A percentile compares a stretch with the other conserved stretches of the same genome.
These are phyloP conservation scores for Pythium grandisporangium DNA, from an alignment of 352 stramenopile genomes.

Conservation along the genomic window DNA sequence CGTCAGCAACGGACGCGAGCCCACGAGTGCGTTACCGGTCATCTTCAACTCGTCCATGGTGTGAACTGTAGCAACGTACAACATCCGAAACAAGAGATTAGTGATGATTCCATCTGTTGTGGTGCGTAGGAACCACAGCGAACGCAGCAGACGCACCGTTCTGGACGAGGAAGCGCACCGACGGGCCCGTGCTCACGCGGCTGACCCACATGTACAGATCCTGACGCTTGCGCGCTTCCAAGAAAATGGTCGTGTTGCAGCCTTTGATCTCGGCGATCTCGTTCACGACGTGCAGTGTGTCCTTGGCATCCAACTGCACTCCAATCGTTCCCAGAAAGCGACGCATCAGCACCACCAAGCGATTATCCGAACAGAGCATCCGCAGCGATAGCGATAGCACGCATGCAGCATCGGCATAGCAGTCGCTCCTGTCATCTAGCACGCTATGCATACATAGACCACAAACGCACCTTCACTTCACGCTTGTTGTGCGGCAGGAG, in stretches of 20 bases:
- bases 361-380: background rate
- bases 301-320: constrained; percentile 87
- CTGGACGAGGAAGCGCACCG: constrained; percentile 96
- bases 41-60: constrained; percentile 99
- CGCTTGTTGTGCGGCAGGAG: constrained; percentile 99
- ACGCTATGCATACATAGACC: too few relatives aligned
- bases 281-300: constrained; percentile 93
- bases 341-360: background rate
- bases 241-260: constrained; percentile 96
- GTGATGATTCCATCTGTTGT: too few relatives aligned
- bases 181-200: constrained; percentile 92
- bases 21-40: constrained; percentile 97
- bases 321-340: background rate
- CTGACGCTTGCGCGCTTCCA: constrained; percentile 96
- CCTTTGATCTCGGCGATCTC: constrained; percentile 98
- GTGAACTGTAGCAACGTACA: constrained; percentile 70
- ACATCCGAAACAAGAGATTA: too few relatives aligned
- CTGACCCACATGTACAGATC: constrained; percentile 99
- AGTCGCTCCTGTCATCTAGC: too few relatives aligned
- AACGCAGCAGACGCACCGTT: constrained; percentile 59
- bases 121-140: too few relatives aligned
- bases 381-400: too few relatives aligned
- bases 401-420: too few relatives aligned
- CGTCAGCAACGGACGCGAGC: constrained; percentile 95
- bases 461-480: constrained; percentile 89